phyloP scores from a whole-genome alignment of 2,329 filamentous ascomycete species.

The Exophiala spinifera region DNA sequence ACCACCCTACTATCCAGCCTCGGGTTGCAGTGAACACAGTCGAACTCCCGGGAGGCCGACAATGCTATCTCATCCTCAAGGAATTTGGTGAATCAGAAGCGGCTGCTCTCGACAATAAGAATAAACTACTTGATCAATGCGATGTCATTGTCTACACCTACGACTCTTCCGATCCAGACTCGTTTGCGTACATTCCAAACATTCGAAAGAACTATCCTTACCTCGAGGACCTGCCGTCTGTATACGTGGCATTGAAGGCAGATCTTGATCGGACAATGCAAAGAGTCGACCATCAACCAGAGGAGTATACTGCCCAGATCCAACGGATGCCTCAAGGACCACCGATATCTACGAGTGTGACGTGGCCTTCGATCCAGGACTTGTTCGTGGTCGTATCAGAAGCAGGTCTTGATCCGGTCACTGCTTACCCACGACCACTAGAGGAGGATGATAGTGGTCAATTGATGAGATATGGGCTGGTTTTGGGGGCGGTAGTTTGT shows the following conservation, averaged over 20 bases:
- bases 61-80: slow-evolving; percentile 93
- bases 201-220: slow-evolving; percentile 76
- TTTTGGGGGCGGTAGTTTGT: slow-evolving; percentile 67
- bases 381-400: slow-evolving; percentile 90
- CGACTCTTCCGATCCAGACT: slow-evolving; percentile 94
- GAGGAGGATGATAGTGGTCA: slow-evolving; percentile 64
- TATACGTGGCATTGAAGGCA: slow-evolving; percentile 92
- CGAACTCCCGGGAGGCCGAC: slow-evolving; percentile 90
- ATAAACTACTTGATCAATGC: slow-evolving; percentile 79
- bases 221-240: slow-evolving; percentile 81
- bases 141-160: slow-evolving; percentile 94
- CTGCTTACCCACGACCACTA: slow-evolving; percentile 83
- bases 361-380: slow-evolving; percentile 90
- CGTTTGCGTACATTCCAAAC: slow-evolving; percentile 85
- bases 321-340: slow-evolving; percentile 69
- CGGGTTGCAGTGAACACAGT: slow-evolving; percentile 93
- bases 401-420: slow-evolving; percentile 83
- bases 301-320: slow-evolving; percentile 79
- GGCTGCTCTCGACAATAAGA: slow-evolving; percentile 86
- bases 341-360: slow-evolving; percentile 90
- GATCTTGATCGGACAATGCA: slow-evolving; percentile 97
- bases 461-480: slow-evolving; percentile 80
- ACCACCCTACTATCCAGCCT: slow-evolving; percentile 92
- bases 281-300: slow-evolving; percentile 82
- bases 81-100: slow-evolving; percentile 87